phyloP scores from a whole-genome alignment of 2,329 filamentous ascomycete genomes.

The Knoxdaviesia capensis region DNA sequence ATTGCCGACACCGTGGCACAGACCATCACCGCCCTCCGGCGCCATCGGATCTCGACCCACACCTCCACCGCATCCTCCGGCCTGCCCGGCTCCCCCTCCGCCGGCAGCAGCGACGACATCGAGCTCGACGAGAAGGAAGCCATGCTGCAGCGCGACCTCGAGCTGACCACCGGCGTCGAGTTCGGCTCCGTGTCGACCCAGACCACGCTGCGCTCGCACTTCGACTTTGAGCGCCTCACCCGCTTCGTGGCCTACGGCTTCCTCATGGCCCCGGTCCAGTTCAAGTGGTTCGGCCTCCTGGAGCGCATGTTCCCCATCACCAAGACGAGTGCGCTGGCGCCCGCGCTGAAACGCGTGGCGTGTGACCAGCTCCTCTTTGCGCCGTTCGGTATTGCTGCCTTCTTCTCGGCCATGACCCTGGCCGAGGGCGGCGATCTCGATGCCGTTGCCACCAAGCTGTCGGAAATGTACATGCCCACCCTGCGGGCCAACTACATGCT shows the following conservation, averaged over 20 bases:
- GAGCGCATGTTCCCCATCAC: slow-evolving; percentile 67
- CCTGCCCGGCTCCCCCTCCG: not conserved
- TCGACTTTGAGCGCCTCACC: slow-evolving; percentile 87
- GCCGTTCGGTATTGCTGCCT: slow-evolving; percentile 59
- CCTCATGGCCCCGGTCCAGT: slow-evolving; percentile 85
- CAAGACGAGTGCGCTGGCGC: slow-evolving; percentile 50
- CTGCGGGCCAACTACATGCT: slow-evolving; percentile 90
- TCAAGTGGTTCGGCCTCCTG: slow-evolving; percentile 87
- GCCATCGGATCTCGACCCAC: slow-evolving; percentile 65
- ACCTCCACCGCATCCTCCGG: slow-evolving; percentile 29
- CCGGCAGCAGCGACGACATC: not conserved
- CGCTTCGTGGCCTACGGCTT: slow-evolving; percentile 97
- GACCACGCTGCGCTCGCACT: slow-evolving; percentile 47
- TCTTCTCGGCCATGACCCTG: slow-evolving; percentile 93
- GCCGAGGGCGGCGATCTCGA: slow-evolving; percentile 77
- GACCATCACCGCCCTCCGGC: slow-evolving; percentile 65
- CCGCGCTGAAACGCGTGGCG: slow-evolving; percentile 74
- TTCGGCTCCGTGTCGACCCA: slow-evolving; percentile 12
- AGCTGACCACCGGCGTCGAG: slow-evolving; percentile 28
- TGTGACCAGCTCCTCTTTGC: slow-evolving; percentile 90
- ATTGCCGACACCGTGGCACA: slow-evolving; percentile 94
- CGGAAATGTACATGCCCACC: slow-evolving; percentile 84
- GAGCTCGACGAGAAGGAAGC: slow-evolving; percentile 70
- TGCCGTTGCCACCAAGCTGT: slow-evolving; percentile 65
- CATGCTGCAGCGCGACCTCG: slow-evolving; percentile 41